Evolutionary conservation across 1,284 basidiomycete genomes (phyloP), one percentile per base, ranked within the genome.

Genomic region (Ustilago lituana): DNA sequence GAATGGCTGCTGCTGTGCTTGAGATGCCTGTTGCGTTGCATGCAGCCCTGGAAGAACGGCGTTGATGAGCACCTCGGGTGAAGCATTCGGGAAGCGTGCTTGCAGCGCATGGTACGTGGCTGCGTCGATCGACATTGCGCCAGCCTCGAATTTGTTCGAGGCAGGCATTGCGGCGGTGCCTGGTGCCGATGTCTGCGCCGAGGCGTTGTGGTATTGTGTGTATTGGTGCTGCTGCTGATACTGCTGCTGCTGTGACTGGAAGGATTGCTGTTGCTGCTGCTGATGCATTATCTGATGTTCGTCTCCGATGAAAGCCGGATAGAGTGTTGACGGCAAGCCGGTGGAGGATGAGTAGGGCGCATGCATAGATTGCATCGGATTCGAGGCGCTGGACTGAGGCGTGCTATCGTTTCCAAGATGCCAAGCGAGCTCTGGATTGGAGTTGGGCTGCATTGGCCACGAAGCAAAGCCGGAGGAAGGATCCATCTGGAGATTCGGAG

Each of bases 401-500:
- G 48, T 29, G 10, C 26, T 36, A 22, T 54, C 38, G n/a, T 46
- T 20, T 15, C 32, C 59, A 15, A 41, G 27, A 10, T 62, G 59
- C 59, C 59, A 62, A 12, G 47, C 31, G 11, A 32, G 43, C 20
- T 40, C 47, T 19, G 40, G 31, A 23, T 54, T 41, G 47, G 41
- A 23, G 33, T 62, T 50, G n/a, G 51, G 39, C 26, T 35, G 52
- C 47, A 51, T 40, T 2, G 29, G 10, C 59, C 59, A 62, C 15
- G 47, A 54, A 52, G 37, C 58, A 38, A 54, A 55, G 19, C 46
- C 51, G 4, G 45, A 33, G 10, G 52, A 39, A 2, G 41, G 24
- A 24, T 62, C 52, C 59, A 62, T 62, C 10, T 26, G 20, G 59
- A 22, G 6, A 10, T 12, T 51, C 23, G 7, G 47, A 39, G n/a